phyloP scores from a whole-genome alignment of 345 rosid species.

The Linum tenue region DNA sequence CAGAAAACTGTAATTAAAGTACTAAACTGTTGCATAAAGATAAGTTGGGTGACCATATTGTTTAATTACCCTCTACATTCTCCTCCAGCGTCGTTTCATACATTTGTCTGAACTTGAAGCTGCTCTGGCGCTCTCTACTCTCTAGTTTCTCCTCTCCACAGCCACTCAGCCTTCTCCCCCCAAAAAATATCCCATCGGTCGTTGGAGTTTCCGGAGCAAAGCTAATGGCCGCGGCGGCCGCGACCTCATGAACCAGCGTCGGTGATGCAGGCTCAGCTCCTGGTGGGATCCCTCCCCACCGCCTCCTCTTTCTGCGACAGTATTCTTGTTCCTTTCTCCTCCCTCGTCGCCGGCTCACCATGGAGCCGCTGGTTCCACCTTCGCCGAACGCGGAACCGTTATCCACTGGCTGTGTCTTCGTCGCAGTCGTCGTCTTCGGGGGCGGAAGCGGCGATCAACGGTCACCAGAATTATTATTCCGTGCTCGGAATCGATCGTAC shows the following conservation, averaged over 20 bases:
- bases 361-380: conserved; percentile 9
- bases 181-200: no score
- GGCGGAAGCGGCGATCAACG: conserved; percentile 27
- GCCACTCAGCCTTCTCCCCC: no score
- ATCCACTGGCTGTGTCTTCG: conserved; percentile 22
- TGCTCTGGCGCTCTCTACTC: no score
- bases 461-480: conserved; percentile 58
- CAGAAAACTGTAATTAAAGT: no score
- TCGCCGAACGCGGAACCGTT: conserved; percentile 27
- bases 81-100: no score
- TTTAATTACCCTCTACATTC: no score
- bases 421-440: conserved; percentile 26
- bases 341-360: conserved; percentile 9
- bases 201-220: no score
- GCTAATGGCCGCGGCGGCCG: background rate
- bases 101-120: no score
- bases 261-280: conserved; percentile 58
- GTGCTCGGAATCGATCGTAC: conserved; percentile 52
- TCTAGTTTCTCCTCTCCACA: no score
- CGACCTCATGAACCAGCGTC: conserved; percentile 13
- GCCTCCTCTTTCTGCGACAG: conserved; percentile 22
- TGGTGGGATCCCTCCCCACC: conserved; percentile 58
- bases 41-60: no score
- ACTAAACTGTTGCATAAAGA: no score
- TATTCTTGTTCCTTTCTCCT: conserved; percentile 23